These are phyloP conservation scores for Erucastrum elatum DNA, from an alignment of 345 rosid genomes.

Conservation along the genomic window DNA sequence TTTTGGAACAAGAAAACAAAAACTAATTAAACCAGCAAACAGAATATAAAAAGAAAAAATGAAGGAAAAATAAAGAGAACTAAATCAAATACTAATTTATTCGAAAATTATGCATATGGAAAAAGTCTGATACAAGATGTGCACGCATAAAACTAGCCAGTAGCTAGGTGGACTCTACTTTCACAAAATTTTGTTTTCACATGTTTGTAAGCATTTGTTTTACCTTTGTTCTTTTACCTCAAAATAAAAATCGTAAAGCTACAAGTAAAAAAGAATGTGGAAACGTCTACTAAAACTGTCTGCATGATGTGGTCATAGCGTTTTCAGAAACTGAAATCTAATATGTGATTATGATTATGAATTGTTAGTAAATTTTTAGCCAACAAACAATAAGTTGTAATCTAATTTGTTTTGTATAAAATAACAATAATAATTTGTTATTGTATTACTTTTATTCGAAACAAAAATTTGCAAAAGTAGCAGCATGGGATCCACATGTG, in stretches of 20 bases:
- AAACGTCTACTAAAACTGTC: constrained; percentile 1
- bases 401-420: neutral
- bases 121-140: neutral
- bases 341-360: neutral
- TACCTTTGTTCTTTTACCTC: constrained; percentile 11
- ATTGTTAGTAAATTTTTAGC: neutral
- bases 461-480: neutral
- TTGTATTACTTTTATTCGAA: neutral
- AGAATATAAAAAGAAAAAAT: neutral
- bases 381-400: neutral
- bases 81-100: neutral
- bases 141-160: neutral
- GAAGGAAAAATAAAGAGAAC: neutral
- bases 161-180: constrained; percentile 20
- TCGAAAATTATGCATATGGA: neutral
- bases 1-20: neutral
- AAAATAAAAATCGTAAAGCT: neutral
- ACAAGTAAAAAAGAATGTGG: neutral
- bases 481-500: constrained; percentile 24
- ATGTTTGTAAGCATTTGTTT: constrained; percentile 27
- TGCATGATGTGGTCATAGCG: neutral
- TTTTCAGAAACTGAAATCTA: neutral
- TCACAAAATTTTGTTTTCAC: constrained; percentile 9
- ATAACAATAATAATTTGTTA: neutral
- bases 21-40: neutral